phyloP scores from a whole-genome alignment of 2,329 filamentous ascomycete species.

The Phoma sp. region DNA sequence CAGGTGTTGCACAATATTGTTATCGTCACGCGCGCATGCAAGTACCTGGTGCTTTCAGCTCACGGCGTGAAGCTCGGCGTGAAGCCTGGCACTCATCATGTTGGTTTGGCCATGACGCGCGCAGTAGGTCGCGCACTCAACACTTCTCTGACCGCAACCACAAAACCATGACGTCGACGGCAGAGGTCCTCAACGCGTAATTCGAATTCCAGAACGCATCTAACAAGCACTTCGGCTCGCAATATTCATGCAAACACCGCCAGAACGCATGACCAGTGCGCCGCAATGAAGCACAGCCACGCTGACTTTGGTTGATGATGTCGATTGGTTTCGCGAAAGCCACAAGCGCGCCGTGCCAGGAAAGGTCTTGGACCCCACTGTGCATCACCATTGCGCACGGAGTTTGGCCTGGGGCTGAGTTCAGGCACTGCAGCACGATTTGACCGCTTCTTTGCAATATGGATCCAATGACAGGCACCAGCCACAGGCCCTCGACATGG shows the following conservation, averaged over 20 bases:
- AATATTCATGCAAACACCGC: conserved; percentile 12
- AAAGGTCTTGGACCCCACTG: conserved; percentile 14
- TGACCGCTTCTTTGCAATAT: conserved; percentile 12
- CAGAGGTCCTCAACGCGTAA: not conserved
- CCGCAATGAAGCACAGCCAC: conserved; percentile 16
- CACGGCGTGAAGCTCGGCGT: no score
- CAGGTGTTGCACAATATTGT: no score
- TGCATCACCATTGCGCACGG: conserved; percentile 1
- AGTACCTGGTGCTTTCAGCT: no score
- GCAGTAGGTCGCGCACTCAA: not conserved
- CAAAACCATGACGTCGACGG: conserved; percentile 6
- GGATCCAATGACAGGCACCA: conserved; percentile 7
- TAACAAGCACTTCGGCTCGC: not conserved
- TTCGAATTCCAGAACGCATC: conserved; percentile 1
- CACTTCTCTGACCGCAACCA: not conserved
- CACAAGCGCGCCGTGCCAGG: conserved; percentile 16
- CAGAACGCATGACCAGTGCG: conserved; percentile 20
- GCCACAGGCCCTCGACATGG: conserved; percentile 7
- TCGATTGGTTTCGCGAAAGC: conserved; percentile 7
- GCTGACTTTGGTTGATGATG: conserved; percentile 5
- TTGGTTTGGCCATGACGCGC: not conserved
- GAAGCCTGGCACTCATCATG: no score
- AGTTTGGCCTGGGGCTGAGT: conserved; percentile 12
- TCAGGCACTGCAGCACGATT: conserved; percentile 12
- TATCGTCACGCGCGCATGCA: no score